phyloP scores from a whole-genome alignment of 1,284 basidiomycete species.

The Porodaedalea pini region DNA sequence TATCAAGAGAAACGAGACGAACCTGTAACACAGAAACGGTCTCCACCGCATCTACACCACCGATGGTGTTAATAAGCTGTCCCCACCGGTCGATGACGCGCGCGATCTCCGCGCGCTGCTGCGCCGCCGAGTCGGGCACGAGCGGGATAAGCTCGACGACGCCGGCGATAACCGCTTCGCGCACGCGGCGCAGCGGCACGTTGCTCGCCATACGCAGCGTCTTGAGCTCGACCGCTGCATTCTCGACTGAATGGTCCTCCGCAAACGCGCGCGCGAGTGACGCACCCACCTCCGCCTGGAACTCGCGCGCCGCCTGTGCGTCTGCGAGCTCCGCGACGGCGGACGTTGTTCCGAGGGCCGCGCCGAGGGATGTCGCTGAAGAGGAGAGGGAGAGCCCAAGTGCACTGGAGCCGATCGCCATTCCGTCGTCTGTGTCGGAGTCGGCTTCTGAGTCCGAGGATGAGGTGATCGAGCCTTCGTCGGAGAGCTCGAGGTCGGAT shows the following conservation, averaged over 20 bases:
- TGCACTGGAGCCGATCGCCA: conserved; percentile 28
- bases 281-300: conserved; percentile 70
- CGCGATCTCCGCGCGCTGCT: conserved; percentile 61
- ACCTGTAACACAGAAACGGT: conserved; percentile 72
- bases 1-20: conserved; percentile 21
- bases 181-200: conserved; percentile 74
- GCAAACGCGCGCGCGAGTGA: conserved; percentile 86
- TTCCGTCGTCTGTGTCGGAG: conserved; percentile 31
- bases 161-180: conserved; percentile 72
- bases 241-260: conserved; percentile 88
- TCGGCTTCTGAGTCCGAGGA: conserved; percentile 32
- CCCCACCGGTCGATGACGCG: conserved; percentile 67
- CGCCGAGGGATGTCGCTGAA: conserved; percentile 35
- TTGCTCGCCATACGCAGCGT: conserved; percentile 93
- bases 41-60: conserved; percentile 72
- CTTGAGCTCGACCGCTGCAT: conserved; percentile 90
- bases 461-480: conserved; percentile 50
- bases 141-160: conserved; percentile 66
- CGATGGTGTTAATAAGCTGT: conserved; percentile 65
- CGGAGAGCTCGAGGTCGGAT: conserved; percentile 56
- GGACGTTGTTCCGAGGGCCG: conserved; percentile 30
- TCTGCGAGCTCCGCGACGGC: conserved; percentile 34
- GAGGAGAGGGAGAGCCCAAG: conserved; percentile 37
- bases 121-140: conserved; percentile 38
- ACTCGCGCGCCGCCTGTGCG: conserved; percentile 63